phyloP scores from a whole-genome alignment of 164 flowering plant species.

The Aristolochia contorta region DNA sequence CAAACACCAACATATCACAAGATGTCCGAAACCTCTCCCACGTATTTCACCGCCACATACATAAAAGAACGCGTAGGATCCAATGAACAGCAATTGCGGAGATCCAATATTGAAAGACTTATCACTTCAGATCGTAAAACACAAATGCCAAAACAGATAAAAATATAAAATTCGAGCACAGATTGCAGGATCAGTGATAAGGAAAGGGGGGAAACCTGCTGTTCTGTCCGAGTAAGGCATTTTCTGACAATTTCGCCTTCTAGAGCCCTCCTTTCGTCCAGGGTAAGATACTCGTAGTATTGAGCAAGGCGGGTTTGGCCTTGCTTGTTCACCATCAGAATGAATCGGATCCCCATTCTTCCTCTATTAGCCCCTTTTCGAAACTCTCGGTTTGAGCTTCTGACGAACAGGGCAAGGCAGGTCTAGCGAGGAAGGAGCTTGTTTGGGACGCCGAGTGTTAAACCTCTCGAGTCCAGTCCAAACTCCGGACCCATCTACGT shows the following conservation, averaged over 20 bases:
- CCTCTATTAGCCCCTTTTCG: not conserved
- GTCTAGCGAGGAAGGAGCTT: not conserved
- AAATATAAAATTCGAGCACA: not conserved
- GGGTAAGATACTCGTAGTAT: conserved; percentile 89
- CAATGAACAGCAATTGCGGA: too few relatives aligned
- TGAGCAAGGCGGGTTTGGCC: conserved; percentile 98
- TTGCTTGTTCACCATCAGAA: conserved; percentile 98
- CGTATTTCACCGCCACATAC: too few relatives aligned
- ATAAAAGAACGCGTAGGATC: too few relatives aligned
- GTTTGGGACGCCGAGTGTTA: not conserved
- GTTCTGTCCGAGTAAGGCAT: conserved; percentile 91
- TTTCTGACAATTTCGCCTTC: conserved; percentile 98
- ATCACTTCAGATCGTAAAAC: too few relatives aligned
- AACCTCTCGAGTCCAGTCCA: not conserved
- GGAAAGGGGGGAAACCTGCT: conserved; percentile 44
- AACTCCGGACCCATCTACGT: too few relatives aligned
- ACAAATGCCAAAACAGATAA: not conserved
- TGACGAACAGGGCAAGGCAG: not conserved
- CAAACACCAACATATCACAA: too few relatives aligned
- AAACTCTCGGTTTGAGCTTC: not conserved
- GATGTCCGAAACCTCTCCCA: too few relatives aligned
- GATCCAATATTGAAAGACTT: too few relatives aligned
- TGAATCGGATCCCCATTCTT: conserved; percentile 72
- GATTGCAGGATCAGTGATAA: not conserved
- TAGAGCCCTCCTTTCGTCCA: conserved; percentile 91